A percentile compares a stretch with the other conserved stretches of the same genome.
phyloP scores from a whole-genome alignment of 2,329 filamentous ascomycete species.

The Cladosporium sp. region DNA sequence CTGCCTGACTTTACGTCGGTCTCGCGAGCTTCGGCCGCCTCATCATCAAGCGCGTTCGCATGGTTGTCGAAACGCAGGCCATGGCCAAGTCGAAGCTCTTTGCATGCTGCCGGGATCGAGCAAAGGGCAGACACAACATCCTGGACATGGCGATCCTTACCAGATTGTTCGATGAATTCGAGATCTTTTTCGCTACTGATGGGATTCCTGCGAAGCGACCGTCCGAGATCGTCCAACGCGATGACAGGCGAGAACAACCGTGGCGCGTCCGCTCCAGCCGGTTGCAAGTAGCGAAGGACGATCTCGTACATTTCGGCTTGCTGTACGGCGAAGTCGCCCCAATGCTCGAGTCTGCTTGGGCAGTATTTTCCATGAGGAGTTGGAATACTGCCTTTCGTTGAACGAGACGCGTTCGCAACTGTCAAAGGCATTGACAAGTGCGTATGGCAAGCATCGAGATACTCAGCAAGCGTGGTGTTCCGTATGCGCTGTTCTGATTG shows the following conservation, averaged over 20 bases:
- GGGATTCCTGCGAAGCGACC: background rate
- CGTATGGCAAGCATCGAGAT: slow-evolving; percentile 1
- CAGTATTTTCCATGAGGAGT: slow-evolving; percentile 4
- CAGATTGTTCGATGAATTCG: background rate
- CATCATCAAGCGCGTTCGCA: slow-evolving; percentile 1
- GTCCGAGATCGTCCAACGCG: slow-evolving; percentile 3
- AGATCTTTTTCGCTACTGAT: slow-evolving; percentile 12
- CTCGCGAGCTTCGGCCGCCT: background rate
- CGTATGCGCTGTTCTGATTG: slow-evolving; percentile 2
- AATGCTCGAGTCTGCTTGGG: slow-evolving; percentile 5
- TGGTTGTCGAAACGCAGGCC: slow-evolving; percentile 3
- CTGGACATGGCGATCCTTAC: slow-evolving; percentile 6
- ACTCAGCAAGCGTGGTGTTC: slow-evolving; percentile 6
- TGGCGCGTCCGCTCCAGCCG: slow-evolving; percentile 1
- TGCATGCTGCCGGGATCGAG: background rate
- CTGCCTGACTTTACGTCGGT: background rate
- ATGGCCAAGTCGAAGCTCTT: slow-evolving; percentile 10
- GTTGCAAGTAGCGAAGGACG: background rate
- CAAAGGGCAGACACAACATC: slow-evolving; percentile 7
- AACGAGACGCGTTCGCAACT: background rate
- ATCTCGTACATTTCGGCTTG: slow-evolving; percentile 2
- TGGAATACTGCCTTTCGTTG: slow-evolving; percentile 8
- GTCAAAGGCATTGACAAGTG: slow-evolving; percentile 4
- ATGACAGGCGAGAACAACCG: slow-evolving; percentile 5
- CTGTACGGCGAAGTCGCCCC: slow-evolving; percentile 5